Conservation (phyloP, 108 stramenopile species). For the Halocafeteria seosinensis region DNA sequence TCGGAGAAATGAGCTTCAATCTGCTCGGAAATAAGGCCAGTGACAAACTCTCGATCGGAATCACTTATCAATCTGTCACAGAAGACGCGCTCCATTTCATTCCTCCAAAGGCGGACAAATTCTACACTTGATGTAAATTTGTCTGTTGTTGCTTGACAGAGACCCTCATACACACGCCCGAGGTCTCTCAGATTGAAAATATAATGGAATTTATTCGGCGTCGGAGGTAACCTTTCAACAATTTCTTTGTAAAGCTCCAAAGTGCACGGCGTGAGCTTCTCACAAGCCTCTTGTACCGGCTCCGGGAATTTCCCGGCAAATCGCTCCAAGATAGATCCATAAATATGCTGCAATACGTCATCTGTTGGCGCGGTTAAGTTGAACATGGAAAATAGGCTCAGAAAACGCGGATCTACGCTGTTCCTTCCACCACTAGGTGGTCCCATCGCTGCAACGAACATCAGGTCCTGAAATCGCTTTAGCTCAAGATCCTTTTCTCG, state of each 20-base stretch:
- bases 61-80: slow-evolving; percentile 33
- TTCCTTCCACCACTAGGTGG: slow-evolving; percentile 53
- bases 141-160: slow-evolving; percentile 46
- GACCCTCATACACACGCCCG: slow-evolving; percentile 45
- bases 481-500: slow-evolving; percentile 45
- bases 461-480: slow-evolving; percentile 39
- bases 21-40: slow-evolving; percentile 16
- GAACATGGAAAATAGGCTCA: slow-evolving; percentile 48
- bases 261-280: slow-evolving; percentile 27
- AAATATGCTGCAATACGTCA: slow-evolving; percentile 34
- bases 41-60: slow-evolving; percentile 24
- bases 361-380: slow-evolving; percentile 38
- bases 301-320: slow-evolving; percentile 22
- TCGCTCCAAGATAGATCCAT: slow-evolving; percentile 28
- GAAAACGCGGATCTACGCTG: slow-evolving; percentile 46
- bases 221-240: slow-evolving; percentile 41
- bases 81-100: slow-evolving; percentile 45
- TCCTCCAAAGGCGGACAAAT: slow-evolving; percentile 42
- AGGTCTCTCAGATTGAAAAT: slow-evolving; percentile 53
- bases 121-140: slow-evolving; percentile 2
- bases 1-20: slow-evolving; percentile 18
- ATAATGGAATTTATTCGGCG: slow-evolving; percentile 54
- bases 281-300: slow-evolving; percentile 24
- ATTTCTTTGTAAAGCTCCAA: slow-evolving; percentile 31
- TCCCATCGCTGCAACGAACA: slow-evolving; percentile 51